A percentile compares a stretch with the other conserved stretches of the same genome.
Evolutionary conservation across 2,329 filamentous ascomycete species (phyloP).

Genomic region (Calonectria pseudoreteaudii): DNA sequence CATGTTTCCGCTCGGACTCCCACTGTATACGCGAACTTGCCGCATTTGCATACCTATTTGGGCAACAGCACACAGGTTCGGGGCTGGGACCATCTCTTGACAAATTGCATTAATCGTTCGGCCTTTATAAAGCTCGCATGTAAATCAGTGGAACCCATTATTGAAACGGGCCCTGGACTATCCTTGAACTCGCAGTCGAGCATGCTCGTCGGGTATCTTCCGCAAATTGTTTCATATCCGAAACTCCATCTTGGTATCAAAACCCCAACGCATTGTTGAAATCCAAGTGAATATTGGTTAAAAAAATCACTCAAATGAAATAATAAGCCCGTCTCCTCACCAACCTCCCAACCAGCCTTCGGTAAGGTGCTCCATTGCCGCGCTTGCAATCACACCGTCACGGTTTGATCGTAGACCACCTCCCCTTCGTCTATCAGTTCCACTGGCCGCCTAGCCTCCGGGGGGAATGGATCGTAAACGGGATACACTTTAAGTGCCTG

Average conservation of each 20-base stretch:
- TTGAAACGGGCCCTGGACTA: background rate
- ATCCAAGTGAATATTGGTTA: background rate
- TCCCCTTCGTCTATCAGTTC: conserved; percentile 30
- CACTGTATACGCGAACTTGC: background rate
- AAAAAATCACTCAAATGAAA: conserved; percentile 1
- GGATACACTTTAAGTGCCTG: conserved; percentile 48
- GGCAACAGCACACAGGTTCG: no score
- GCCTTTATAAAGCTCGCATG: background rate
- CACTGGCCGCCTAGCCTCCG: conserved; percentile 42
- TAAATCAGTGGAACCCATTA: background rate
- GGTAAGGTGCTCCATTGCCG: background rate
- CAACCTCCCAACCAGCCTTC: background rate
- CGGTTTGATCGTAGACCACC: conserved; percentile 20
- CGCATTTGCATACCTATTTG: background rate
- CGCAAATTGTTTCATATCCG: background rate
- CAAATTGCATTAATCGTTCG: background rate
- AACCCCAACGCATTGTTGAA: background rate
- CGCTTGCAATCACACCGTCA: background rate
- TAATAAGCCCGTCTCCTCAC: background rate
- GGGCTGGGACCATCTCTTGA: background rate
- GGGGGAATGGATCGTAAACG: conserved; percentile 35
- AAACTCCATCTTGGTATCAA: background rate
- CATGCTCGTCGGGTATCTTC: background rate
- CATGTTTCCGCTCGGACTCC: background rate
- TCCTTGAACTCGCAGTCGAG: background rate